phyloP scores from a whole-genome alignment of 1,284 basidiomycete genomes.

The Spongiforma sp. region DNA sequence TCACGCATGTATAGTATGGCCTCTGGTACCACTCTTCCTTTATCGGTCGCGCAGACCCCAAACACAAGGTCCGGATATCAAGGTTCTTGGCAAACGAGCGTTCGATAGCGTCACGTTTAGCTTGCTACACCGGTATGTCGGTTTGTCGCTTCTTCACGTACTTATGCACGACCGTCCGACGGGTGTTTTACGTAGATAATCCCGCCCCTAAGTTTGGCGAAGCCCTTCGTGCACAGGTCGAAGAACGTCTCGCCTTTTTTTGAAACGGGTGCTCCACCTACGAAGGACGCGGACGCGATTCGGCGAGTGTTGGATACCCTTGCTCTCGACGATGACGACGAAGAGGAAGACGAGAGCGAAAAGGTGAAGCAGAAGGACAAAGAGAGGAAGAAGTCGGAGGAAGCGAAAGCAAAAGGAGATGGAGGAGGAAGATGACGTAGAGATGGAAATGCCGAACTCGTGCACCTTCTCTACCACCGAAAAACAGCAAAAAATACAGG shows the following conservation, averaged over 20 bases:
- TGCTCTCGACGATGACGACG: slow-evolving; percentile 75
- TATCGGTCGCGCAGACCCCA: slow-evolving; percentile 95
- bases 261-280: slow-evolving; percentile 84
- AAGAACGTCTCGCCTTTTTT: slow-evolving; percentile 97
- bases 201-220: slow-evolving; percentile 96
- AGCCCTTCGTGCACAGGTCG: slow-evolving; percentile 92
- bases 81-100: slow-evolving; percentile 99
- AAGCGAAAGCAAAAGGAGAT: too few relatives aligned
- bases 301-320: slow-evolving; percentile 87
- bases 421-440: slow-evolving; percentile 42
- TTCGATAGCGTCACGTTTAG: slow-evolving; percentile 97
- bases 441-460: slow-evolving; percentile 55
- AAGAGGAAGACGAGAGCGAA: slow-evolving; percentile 58
- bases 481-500: slow-evolving; percentile 42
- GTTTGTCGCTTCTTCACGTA: background rate
- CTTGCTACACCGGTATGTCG: slow-evolving; percentile 87
- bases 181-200: slow-evolving; percentile 59
- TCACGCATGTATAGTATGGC: slow-evolving; percentile 67
- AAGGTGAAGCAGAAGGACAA: too few relatives aligned
- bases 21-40: slow-evolving; percentile 92
- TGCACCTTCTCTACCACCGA: slow-evolving; percentile 54
- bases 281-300: slow-evolving; percentile 89
- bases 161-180: background rate
- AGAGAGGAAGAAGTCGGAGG: too few relatives aligned
- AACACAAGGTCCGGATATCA: slow-evolving; percentile 98